Percentiles rank a stretch among this genome's conserved stretches.
These are phyloP conservation scores for Ophiostoma quercus DNA, from an alignment of 2,329 filamentous ascomycete species.

Conservation along the genomic window DNA sequence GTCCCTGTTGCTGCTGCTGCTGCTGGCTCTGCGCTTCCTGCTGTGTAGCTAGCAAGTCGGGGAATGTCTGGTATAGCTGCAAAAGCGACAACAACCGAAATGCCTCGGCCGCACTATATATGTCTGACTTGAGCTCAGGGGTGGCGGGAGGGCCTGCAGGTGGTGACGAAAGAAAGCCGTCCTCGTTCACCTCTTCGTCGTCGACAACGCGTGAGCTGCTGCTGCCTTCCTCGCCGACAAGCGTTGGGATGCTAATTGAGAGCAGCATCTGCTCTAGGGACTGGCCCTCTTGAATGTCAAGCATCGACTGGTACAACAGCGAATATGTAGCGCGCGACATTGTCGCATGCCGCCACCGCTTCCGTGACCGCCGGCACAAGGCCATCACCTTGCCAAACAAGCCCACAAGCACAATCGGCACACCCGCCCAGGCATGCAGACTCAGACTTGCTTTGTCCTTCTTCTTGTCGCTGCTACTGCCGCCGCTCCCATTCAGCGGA, in stretches of 20 bases:
- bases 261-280: constrained; percentile 36
- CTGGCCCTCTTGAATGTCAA: constrained; percentile 35
- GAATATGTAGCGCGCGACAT: constrained; percentile 29
- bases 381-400: constrained; percentile 36
- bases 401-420: constrained; percentile 34
- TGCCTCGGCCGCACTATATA: constrained; percentile 37
- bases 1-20: not conserved
- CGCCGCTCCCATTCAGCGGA: not conserved
- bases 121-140: constrained; percentile 31
- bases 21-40: constrained; percentile 17
- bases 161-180: not conserved
- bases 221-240: not conserved
- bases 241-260: constrained; percentile 29
- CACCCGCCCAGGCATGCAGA: constrained; percentile 39
- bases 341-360: constrained; percentile 26
- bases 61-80: constrained; percentile 39
- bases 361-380: constrained; percentile 36
- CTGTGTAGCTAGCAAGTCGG: constrained; percentile 24
- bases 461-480: not conserved
- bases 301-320: constrained; percentile 30
- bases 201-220: not conserved
- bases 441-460: constrained; percentile 15
- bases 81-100: constrained; percentile 37
- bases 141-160: constrained; percentile 25
- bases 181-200: not conserved